Conservation (phyloP, 1,139 yeast species). For the Diutina siamensis region DNA sequence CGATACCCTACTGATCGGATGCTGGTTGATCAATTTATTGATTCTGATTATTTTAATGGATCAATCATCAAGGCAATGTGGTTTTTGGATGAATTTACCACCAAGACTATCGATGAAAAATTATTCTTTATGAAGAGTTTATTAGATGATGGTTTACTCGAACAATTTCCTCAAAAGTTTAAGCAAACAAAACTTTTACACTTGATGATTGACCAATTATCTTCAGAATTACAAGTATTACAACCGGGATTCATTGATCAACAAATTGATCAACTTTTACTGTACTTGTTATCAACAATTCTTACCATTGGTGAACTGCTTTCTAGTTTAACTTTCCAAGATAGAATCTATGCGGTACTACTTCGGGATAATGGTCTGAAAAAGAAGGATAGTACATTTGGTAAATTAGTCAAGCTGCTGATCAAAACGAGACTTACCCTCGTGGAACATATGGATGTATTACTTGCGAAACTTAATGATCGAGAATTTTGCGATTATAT, state of each 20-base stretch:
- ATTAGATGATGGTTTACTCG: slow-evolving; percentile 32
- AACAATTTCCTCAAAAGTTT: slow-evolving; percentile 61
- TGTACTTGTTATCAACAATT: slow-evolving; percentile 44
- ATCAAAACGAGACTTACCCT: slow-evolving; percentile 29
- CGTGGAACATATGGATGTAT: slow-evolving; percentile 41
- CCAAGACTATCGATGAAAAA: slow-evolving; percentile 61
- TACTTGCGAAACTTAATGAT: slow-evolving; percentile 42
- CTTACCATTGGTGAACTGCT: slow-evolving; percentile 54
- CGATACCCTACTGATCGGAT: slow-evolving; percentile 33
- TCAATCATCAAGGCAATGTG: slow-evolving; percentile 74
- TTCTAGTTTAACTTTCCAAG: slow-evolving; percentile 70
- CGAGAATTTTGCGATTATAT: slow-evolving; percentile 30
- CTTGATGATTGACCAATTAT: slow-evolving; percentile 38
- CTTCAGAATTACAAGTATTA: slow-evolving; percentile 19
- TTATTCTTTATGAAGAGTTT: slow-evolving; percentile 59
- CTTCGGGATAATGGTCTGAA: slow-evolving; percentile 18
- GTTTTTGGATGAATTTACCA: slow-evolving; percentile 75
- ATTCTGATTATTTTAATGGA: slow-evolving; percentile 58
- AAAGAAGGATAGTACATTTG: slow-evolving; percentile 23
- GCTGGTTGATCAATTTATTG: slow-evolving; percentile 39
- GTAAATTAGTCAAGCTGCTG: slow-evolving; percentile 29
- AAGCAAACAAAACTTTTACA: slow-evolving; percentile 69
- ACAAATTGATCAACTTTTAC: slow-evolving; percentile 29
- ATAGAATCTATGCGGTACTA: slow-evolving; percentile 38
- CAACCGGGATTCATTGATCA: slow-evolving; percentile 8